Conservation (phyloP, 1,284 basidiomycete species). For the Naganishia albida region DNA sequence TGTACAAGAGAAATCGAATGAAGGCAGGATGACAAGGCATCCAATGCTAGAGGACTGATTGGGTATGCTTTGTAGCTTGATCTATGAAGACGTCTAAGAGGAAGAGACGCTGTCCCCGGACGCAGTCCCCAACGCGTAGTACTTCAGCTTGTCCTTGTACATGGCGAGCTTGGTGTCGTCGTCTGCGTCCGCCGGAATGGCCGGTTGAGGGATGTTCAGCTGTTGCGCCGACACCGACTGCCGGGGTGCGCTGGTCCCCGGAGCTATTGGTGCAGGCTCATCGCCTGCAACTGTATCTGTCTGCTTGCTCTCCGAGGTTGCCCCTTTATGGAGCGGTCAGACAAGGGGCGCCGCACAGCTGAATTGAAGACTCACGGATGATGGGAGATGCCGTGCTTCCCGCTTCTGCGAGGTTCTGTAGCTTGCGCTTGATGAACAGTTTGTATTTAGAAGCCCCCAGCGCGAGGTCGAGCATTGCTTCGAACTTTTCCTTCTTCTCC, state of each 20-base stretch:
- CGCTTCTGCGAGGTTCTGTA: constrained; percentile 21
- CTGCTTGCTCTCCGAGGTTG: not conserved
- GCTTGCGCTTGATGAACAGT: constrained; percentile 32
- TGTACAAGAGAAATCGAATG: constrained; percentile 10
- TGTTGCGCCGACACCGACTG: constrained; percentile 11
- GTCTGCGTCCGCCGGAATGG: constrained; percentile 28
- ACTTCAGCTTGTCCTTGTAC: constrained; percentile 31
- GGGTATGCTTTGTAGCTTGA: not conserved
- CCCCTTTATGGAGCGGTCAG: not conserved
- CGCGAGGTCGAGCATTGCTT: constrained; percentile 72
- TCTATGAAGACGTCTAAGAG: not conserved
- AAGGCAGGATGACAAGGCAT: not conserved
- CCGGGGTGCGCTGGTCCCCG: not conserved
- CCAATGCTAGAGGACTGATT: not conserved
- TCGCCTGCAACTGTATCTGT: not conserved
- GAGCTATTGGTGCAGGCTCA: not conserved
- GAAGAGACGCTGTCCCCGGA: constrained; percentile 10
- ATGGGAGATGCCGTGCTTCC: not conserved
- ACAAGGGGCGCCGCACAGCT: no score
- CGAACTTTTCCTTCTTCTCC: constrained; percentile 79
- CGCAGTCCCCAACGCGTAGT: constrained; percentile 16
- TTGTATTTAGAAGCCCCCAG: constrained; percentile 31
- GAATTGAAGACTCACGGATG: not conserved
- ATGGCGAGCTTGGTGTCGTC: constrained; percentile 31
- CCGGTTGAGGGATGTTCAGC: not conserved